Evolutionary conservation across 192 early-diverging fungal species (phyloP).

Genomic region (Linnemannia elongata): DNA sequence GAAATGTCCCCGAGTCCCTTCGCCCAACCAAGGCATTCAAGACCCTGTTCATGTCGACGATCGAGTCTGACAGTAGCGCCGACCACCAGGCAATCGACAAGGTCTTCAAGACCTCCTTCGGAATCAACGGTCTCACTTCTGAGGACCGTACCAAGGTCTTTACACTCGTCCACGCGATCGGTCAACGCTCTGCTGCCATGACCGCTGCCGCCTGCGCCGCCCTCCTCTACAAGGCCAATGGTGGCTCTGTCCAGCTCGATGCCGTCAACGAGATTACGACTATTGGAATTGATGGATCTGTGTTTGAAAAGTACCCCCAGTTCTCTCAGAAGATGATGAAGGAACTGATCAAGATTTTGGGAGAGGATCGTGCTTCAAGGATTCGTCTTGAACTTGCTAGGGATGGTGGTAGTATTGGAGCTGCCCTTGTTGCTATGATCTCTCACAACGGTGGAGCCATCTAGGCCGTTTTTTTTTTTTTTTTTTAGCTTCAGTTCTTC

Average conservation of each 20-base stretch:
- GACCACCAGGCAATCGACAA: constrained; percentile 72
- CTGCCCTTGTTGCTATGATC: constrained; percentile 81
- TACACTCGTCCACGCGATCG: constrained; percentile 69
- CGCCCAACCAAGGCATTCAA: constrained; percentile 74
- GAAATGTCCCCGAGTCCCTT: constrained; percentile 68
- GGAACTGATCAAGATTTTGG: constrained; percentile 81
- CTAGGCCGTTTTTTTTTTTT: constrained; percentile 3
- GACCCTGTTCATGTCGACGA: constrained; percentile 65
- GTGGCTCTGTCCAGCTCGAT: constrained; percentile 62
- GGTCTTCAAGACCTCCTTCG: constrained; percentile 73
- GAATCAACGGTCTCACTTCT: constrained; percentile 68
- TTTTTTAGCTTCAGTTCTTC: too few relatives aligned
- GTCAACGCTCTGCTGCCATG: constrained; percentile 83
- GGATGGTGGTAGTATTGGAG: constrained; percentile 87
- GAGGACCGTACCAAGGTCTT: constrained; percentile 75
- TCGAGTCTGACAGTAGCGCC: constrained; percentile 72
- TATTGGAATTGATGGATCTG: constrained; percentile 91
- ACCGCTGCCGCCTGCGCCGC: constrained; percentile 86
- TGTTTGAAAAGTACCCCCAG: constrained; percentile 92
- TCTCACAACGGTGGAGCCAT: constrained; percentile 52
- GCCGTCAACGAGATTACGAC: constrained; percentile 64
- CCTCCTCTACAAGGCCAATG: constrained; percentile 62
- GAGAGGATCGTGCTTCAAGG: constrained; percentile 75
- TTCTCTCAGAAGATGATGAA: constrained; percentile 83
- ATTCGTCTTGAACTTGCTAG: constrained; percentile 79